These are phyloP conservation scores for Xerocomus amazonicus DNA, from an alignment of 1,284 basidiomycete genomes.

Conservation along the genomic window DNA sequence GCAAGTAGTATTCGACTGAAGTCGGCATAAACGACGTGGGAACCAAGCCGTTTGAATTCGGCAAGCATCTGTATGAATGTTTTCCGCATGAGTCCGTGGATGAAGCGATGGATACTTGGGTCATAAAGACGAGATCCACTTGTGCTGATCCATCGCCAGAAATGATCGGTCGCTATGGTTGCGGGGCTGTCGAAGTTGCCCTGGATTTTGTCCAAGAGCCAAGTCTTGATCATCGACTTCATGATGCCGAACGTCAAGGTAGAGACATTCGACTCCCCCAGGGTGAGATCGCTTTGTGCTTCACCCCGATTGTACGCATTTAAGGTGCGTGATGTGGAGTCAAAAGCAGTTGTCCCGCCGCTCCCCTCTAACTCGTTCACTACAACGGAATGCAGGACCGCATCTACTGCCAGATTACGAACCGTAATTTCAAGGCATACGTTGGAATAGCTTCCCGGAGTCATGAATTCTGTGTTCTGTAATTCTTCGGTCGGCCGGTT, in stretches of 20 bases:
- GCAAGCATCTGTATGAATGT: slow-evolving; percentile 96
- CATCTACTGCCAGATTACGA: slow-evolving; percentile 90
- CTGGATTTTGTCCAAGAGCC: slow-evolving; percentile 88
- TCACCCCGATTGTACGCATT: slow-evolving; percentile 87
- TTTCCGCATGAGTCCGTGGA: slow-evolving; percentile 97
- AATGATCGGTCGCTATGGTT: slow-evolving; percentile 78
- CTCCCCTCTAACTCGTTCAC: slow-evolving; percentile 98
- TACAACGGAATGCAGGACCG: slow-evolving; percentile 89
- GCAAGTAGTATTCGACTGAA: slow-evolving; percentile 89
- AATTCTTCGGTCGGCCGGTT: slow-evolving; percentile 74
- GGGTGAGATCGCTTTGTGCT: slow-evolving; percentile 70
- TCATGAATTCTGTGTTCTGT: slow-evolving; percentile 82
- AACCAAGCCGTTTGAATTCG: slow-evolving; percentile 95
- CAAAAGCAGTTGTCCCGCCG: slow-evolving; percentile 89
- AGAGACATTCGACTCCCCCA: slow-evolving; percentile 93
- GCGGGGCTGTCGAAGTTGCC: slow-evolving; percentile 61
- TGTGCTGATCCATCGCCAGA: slow-evolving; percentile 97
- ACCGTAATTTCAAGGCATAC: slow-evolving; percentile 91
- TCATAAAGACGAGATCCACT: slow-evolving; percentile 87
- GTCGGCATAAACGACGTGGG: slow-evolving; percentile 93
- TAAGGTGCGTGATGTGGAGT: slow-evolving; percentile 86
- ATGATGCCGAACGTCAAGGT: slow-evolving; percentile 84
- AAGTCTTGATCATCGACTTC: slow-evolving; percentile 85
- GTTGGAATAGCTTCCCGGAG: slow-evolving; percentile 87
- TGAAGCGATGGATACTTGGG: slow-evolving; percentile 89